Evolutionary conservation across 2,329 filamentous ascomycete species (phyloP), one percentile per base, ranked within the genome.

Genomic region (Sarocladium oryzae): DNA sequence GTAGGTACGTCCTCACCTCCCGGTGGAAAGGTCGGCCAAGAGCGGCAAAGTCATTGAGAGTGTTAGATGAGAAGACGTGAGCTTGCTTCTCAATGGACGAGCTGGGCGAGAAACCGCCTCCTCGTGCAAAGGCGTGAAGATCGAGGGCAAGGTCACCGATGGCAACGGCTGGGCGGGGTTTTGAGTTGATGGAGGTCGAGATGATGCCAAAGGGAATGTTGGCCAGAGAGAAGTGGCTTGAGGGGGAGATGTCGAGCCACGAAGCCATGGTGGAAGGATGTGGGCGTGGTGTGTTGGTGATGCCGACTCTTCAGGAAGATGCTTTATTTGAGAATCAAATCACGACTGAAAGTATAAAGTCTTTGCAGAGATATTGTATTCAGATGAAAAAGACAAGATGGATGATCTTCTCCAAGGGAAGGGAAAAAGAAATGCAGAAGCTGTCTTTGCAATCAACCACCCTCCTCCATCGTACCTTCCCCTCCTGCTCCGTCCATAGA

Each of bases 121-220:
- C 57, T 1, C 54, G 52, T 0, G 83, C 73, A 56, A 89, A 88
- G 1, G 71, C 73, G 45, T 77, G 75, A 11, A 93, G 73, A 58
- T 92, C 86, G 40, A 93, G 69, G 0, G 81, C 86, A 66, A 87
- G 72, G 28, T 84, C 77, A 46, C 88, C 88, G 58, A 93, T 86
- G 9, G 86, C 86, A 54, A 88, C 70, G 13, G 86, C 88, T 9
- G 82, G 77, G 24, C 83, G 82, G 2, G 76, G 85, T 23, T 73
- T 73, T 10, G 73, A 60, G 53, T 79, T 74, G 5, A 73, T 66
- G 2, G 74, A 56, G 1, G 85, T 85, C 26, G 82, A 85, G 62
- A 93, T 88, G 70, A 93, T 83, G 60, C 88, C 88, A 61, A 92
- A 92, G 1, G 88, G 88, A 51, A 93, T 85, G 63, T 93, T 93